Evolutionary conservation across 345 rosid species (phyloP).

Genomic region (Acer yangbiense): DNA sequence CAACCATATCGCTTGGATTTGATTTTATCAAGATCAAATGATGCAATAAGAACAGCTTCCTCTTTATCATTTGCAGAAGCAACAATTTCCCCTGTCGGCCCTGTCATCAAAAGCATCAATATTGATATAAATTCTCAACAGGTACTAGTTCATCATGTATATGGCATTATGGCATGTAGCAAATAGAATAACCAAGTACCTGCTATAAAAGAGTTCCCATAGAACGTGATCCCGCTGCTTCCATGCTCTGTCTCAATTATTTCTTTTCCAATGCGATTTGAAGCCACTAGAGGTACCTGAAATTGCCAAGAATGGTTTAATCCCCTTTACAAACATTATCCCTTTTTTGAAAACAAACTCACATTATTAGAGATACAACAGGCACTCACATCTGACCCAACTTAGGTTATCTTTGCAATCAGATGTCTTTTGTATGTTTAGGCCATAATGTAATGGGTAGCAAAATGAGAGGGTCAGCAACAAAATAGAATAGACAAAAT

Average conservation of each 20-base stretch:
- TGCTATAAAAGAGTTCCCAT: slow-evolving; percentile 84
- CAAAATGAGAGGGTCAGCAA: background rate
- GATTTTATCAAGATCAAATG: slow-evolving; percentile 75
- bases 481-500: slow-evolving; percentile 4
- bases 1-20: slow-evolving; percentile 79
- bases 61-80: slow-evolving; percentile 69
- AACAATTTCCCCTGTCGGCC: slow-evolving; percentile 81
- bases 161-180: background rate
- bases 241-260: slow-evolving; percentile 79
- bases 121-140: background rate
- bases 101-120: slow-evolving; percentile 40
- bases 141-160: slow-evolving; percentile 7
- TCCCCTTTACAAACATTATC: background rate
- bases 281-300: slow-evolving; percentile 84
- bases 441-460: background rate
- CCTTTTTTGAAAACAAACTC: slow-evolving; percentile 2
- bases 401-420: background rate
- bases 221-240: slow-evolving; percentile 74
- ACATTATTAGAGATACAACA: background rate
- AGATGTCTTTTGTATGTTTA: background rate
- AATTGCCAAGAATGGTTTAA: slow-evolving; percentile 16
- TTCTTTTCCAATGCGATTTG: slow-evolving; percentile 86
- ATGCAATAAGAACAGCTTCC: slow-evolving; percentile 78
- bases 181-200: slow-evolving; percentile 42
- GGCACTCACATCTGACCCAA: background rate